Percentiles rank a stretch among this genome's conserved stretches.
Evolutionary conservation across 1,139 yeast genomes (phyloP).

Genomic region (Magnusiomyces paraingens): DNA sequence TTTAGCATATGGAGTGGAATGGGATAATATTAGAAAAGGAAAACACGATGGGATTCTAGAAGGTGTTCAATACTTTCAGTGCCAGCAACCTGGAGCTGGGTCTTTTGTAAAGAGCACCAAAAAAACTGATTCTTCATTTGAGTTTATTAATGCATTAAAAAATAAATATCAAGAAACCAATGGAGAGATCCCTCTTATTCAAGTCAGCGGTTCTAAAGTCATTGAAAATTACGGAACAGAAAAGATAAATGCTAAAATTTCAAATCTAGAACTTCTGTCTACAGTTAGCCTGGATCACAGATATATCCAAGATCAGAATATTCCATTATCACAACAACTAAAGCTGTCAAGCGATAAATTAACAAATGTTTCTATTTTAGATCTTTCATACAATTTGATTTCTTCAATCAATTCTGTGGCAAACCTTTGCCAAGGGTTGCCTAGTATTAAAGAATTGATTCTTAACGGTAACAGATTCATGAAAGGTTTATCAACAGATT

Average conservation of each 20-base stretch:
- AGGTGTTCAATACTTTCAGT: slow-evolving; percentile 43
- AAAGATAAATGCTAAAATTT: slow-evolving; percentile 43
- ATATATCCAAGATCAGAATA: slow-evolving; percentile 19
- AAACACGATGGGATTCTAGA: slow-evolving; percentile 49
- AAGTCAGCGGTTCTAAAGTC: slow-evolving; percentile 40
- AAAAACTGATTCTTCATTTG: slow-evolving; percentile 27
- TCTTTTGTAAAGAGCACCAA: slow-evolving; percentile 56
- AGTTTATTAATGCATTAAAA: slow-evolving; percentile 47
- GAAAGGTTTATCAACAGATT: not conserved
- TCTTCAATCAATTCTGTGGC: slow-evolving; percentile 38
- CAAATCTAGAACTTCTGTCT: slow-evolving; percentile 41
- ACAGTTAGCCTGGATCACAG: slow-evolving; percentile 47
- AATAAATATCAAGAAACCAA: slow-evolving; percentile 36
- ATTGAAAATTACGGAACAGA: slow-evolving; percentile 64
- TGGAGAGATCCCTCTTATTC: slow-evolving; percentile 16
- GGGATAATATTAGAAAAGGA: slow-evolving; percentile 64
- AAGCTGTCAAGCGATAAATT: slow-evolving; percentile 7
- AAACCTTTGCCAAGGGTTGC: slow-evolving; percentile 35
- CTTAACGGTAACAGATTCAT: slow-evolving; percentile 59
- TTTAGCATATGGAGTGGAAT: slow-evolving; percentile 70
- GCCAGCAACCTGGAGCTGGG: slow-evolving; percentile 40
- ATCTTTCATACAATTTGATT: slow-evolving; percentile 58
- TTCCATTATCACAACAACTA: slow-evolving; percentile 28
- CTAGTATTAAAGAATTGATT: slow-evolving; percentile 40
- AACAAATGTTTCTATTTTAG: slow-evolving; percentile 36